These are phyloP conservation scores for Solanum paucissectum DNA, from an alignment of 257 asterid genomes.

Conservation along the genomic window DNA sequence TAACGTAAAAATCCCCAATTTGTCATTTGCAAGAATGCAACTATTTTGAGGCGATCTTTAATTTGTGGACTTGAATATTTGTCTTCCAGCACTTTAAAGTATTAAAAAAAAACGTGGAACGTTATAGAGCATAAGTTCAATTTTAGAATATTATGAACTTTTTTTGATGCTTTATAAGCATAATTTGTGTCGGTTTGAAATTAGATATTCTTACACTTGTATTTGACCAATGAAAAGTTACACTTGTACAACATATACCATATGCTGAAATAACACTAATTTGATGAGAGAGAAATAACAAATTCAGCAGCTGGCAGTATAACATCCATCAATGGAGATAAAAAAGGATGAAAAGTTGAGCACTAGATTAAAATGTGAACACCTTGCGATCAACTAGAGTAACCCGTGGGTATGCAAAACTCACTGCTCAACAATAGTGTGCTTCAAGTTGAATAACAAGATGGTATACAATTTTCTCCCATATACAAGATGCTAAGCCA, in stretches of 20 bases:
- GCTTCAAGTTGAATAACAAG: neutral
- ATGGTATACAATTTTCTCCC: neutral
- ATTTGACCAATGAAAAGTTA: neutral
- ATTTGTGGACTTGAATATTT: too few species aligned
- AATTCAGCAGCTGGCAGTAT: too few species aligned
- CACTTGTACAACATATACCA: neutral
- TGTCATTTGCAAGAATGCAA: too few species aligned
- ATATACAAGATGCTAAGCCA: neutral
- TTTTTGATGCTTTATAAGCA: neutral
- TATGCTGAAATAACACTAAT: neutral
- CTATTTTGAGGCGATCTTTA: too few species aligned
- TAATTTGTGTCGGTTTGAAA: neutral
- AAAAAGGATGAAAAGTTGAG: neutral
- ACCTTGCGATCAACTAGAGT: neutral
- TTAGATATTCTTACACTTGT: neutral
- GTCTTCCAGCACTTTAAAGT: too few species aligned
- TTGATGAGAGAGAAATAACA: too few species aligned
- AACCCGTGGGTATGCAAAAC: neutral
- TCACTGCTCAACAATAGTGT: neutral
- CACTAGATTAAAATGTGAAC: neutral
- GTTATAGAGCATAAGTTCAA: too few species aligned
- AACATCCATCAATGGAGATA: neutral
- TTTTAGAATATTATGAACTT: too few species aligned
- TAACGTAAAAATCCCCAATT: too few species aligned
- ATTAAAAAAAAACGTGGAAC: too few species aligned